phyloP scores from a whole-genome alignment of 106 monocot species.

The Dioscorea zingiberensis region DNA sequence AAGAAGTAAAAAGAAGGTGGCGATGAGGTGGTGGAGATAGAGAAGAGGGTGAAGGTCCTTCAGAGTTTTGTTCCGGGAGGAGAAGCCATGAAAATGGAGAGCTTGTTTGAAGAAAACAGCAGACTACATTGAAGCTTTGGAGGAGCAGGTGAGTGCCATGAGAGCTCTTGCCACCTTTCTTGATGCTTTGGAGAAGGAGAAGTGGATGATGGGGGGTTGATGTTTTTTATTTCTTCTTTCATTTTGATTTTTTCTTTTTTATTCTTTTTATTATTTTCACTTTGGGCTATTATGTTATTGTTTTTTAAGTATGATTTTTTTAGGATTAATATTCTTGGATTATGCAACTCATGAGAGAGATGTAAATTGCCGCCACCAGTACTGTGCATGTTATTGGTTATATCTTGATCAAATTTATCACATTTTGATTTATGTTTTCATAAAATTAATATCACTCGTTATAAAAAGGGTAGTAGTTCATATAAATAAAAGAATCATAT shows the following conservation, averaged over 20 bases:
- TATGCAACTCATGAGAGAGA: too few species aligned
- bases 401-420: too few species aligned
- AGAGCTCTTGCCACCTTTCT: slow-evolving; percentile 30
- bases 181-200: slow-evolving; percentile 19
- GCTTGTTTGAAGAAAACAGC: slow-evolving; percentile 62
- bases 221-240: slow-evolving; percentile 1
- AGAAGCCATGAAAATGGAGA: slow-evolving; percentile 32
- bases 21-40: slow-evolving; percentile 20
- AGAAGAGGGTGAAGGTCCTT: slow-evolving; percentile 32
- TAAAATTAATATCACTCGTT: too few species aligned
- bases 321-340: too few species aligned
- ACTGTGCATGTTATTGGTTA: too few species aligned
- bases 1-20: neutral
- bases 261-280: too few species aligned
- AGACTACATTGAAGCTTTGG: slow-evolving; percentile 49
- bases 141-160: slow-evolving; percentile 40
- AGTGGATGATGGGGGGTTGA: slow-evolving; percentile 5
- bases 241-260: neutral
- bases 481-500: too few species aligned
- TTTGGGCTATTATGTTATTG: too few species aligned
- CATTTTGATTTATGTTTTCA: too few species aligned
- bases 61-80: slow-evolving; percentile 57
- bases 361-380: too few species aligned
- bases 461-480: too few species aligned
- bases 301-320: too few species aligned